Conservation (phyloP, 805 yeast genomes). For the Sungouiella thailandica region DNA sequence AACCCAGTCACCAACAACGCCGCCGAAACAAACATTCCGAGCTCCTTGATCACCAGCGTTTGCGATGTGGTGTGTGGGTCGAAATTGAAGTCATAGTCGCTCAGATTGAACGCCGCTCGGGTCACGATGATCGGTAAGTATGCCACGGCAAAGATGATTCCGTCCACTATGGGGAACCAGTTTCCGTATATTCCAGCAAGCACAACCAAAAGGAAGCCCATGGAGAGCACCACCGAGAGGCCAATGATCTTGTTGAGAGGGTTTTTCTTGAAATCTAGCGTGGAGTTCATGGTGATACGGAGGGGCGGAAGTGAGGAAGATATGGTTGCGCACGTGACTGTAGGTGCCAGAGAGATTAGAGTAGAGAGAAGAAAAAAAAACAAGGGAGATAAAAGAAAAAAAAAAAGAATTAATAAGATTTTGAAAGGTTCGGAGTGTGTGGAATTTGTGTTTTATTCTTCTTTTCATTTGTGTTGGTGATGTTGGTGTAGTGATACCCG, state of each 20-base stretch:
- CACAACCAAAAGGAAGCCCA: conserved; percentile 85
- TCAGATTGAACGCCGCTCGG: conserved; percentile 24
- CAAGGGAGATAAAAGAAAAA: no score
- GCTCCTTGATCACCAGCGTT: conserved; percentile 49
- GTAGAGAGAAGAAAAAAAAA: no score
- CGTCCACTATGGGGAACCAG: conserved; percentile 84
- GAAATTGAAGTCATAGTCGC: conserved; percentile 41
- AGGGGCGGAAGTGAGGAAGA: background rate
- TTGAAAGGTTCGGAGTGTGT: no score
- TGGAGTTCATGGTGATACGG: conserved; percentile 11
- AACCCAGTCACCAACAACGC: conserved; percentile 72
- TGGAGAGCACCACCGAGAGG: conserved; percentile 71
- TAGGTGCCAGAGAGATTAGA: no score
- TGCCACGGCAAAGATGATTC: conserved; percentile 37
- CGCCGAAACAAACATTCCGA: conserved; percentile 77
- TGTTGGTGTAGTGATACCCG: no score
- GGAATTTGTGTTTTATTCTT: no score
- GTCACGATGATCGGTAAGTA: conserved; percentile 35
- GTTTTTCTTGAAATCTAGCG: conserved; percentile 20
- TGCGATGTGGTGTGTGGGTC: conserved; percentile 24
- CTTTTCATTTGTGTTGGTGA: no score
- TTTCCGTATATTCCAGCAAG: conserved; percentile 83
- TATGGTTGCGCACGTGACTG: no score
- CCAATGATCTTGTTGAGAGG: conserved; percentile 78
- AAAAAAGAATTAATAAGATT: no score